Evolutionary conservation across 1,284 basidiomycete species (phyloP).

Genomic region (Porogramme epimiltina): DNA sequence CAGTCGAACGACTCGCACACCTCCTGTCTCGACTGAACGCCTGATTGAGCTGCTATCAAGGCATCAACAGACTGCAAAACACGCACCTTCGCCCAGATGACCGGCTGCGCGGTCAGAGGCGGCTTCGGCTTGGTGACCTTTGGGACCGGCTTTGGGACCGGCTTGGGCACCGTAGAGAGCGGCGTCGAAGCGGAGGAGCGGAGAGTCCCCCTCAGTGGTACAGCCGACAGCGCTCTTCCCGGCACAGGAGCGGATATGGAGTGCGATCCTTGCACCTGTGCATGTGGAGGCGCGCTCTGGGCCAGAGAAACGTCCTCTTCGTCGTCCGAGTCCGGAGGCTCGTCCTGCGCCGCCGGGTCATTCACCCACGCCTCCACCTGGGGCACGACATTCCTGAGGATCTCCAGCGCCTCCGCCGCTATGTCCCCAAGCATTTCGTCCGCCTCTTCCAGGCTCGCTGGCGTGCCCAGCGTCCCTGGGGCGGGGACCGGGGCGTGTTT

Average conservation of each 20-base stretch:
- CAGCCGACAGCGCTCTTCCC: too few species aligned
- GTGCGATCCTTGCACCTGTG: too few species aligned
- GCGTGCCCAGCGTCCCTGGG: slow-evolving; percentile 2
- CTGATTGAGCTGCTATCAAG: background rate
- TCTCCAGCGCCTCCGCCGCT: slow-evolving; percentile 9
- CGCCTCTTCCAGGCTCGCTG: slow-evolving; percentile 5
- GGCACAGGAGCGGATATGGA: too few species aligned
- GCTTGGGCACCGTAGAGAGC: background rate
- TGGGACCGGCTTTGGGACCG: background rate
- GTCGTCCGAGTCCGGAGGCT: slow-evolving; percentile 18
- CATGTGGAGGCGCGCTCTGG: background rate
- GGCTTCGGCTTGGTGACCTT: slow-evolving; percentile 1
- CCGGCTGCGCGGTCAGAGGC: slow-evolving; percentile 14
- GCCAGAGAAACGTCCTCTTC: slow-evolving; percentile 3
- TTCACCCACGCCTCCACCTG: slow-evolving; percentile 6
- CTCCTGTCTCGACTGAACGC: slow-evolving; percentile 73
- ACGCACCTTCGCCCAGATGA: slow-evolving; percentile 41
- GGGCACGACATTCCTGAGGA: background rate
- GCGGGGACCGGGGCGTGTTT: background rate
- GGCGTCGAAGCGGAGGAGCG: too few species aligned
- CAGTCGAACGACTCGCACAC: slow-evolving; percentile 75
- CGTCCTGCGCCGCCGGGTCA: slow-evolving; percentile 9
- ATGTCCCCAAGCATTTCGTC: slow-evolving; percentile 6
- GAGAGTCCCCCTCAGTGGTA: too few species aligned
- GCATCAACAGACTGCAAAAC: background rate